phyloP scores from a whole-genome alignment of 179 eudicot species.

The Silene vulgaris region DNA sequence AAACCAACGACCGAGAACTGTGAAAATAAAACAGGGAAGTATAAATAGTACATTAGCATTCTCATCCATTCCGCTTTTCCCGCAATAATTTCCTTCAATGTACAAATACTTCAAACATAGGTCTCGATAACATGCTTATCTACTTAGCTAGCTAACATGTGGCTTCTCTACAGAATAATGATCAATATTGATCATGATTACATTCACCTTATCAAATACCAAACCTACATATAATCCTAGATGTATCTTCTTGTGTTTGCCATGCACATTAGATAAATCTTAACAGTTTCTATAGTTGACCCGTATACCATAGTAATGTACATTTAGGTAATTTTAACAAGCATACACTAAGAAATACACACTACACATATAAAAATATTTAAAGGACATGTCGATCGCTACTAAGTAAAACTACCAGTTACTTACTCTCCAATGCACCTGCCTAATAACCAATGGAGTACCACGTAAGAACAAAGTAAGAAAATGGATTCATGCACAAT shows the following conservation, averaged over 20 bases:
- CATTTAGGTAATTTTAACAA: neutral
- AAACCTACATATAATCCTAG: neutral
- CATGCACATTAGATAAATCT: neutral
- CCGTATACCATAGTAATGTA: neutral
- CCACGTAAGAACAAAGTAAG: too few relatives aligned
- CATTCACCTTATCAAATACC: too few relatives aligned
- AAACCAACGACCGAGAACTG: neutral
- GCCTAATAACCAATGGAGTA: too few relatives aligned
- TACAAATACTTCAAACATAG: neutral
- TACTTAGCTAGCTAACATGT: neutral
- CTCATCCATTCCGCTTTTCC: neutral
- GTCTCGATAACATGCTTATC: neutral
- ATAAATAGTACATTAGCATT: neutral
- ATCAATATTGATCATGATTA: too few relatives aligned
- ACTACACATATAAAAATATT: too few relatives aligned
- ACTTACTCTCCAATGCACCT: too few relatives aligned
- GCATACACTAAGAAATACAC: neutral
- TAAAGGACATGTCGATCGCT: too few relatives aligned
- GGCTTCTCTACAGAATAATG: neutral
- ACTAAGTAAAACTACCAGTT: too few relatives aligned
- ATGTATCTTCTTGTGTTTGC: neutral
- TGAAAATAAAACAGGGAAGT: constrained; percentile 1
- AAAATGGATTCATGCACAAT: too few relatives aligned
- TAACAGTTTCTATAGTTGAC: neutral
- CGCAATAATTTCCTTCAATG: neutral